Base-by-base conservation (phyloP, 1,284 basidiomycete species). In the Schizophyllum amplum region DNA sequence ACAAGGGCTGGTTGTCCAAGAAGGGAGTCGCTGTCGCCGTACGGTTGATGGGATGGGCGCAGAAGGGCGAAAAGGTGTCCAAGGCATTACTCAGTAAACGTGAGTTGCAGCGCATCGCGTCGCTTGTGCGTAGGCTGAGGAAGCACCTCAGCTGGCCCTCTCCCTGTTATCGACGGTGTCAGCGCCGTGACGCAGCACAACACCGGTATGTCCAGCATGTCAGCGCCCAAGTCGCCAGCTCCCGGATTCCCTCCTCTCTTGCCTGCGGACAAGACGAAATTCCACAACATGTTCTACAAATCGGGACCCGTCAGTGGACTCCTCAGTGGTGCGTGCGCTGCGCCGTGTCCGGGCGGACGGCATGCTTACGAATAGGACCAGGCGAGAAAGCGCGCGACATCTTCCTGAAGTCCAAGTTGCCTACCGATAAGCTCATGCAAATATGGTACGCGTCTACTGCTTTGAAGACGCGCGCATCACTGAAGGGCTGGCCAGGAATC, bases 321-420 rank as follows among this genome's bases (percentile, higher is more conserved):
- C 26, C 72, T 98, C 17, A 84, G 74, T 64, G 87, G 90, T 90
- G 60, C 51, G 82, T 20, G 48, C 57, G 27, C 51, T 24, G 47
- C 55, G 26, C 52, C 13, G 47, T 53, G 55, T 24, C 47, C 24
- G 24, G 25, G 51, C 27, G 20, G 13, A 25, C 47, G 23, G 56
- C 48, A 64, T 58, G 46, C 24, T 60, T 23, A 56, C 23, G n/a
- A 22, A 51, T 27, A 33, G 47, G 21, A 63, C 57, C 70, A 82
- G 94, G 92, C 52, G 91, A 96, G 47, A 93, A 96, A 73, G 94
- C 95, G 11, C 82, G 91, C 59, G 88, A 94, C 66, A 84, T 98
- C 56, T 98, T 99, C 67, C 76, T 98, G 65, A 98, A 93, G 75
- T 97, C 94, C 53, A 90, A 93, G 66, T 80, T 99, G 47, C 79